Base-by-base conservation (phyloP, 371 early-diverging fungal genomes). In the Mortierella sp. region DNA sequence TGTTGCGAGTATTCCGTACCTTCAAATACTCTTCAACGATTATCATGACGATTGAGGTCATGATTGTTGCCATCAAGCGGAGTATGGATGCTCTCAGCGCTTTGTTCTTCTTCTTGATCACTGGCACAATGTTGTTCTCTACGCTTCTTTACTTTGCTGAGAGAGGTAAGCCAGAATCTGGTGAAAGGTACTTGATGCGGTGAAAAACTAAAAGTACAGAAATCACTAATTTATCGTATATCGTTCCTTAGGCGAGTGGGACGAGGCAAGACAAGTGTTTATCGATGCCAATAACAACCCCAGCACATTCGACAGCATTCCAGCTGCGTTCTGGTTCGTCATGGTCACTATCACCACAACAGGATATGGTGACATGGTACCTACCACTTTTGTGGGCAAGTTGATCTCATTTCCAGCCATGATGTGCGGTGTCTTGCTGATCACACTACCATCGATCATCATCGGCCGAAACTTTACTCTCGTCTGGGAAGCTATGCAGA, bases 341-440 rank as follows among this genome's bases (percentile, higher is more conserved):
- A 86, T 93, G 62, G 95, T 93, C 32, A 95, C 95, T 11, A 89
- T 96, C 69, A 95, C 96, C 5, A 96, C 96, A 5, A 95, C 95
- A 26, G 96, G 96, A 39, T 95, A 93, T 78, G 96, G 93, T 64
- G 95, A 94, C 72, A 94, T 94, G 93, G 93, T 94, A 3, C 96
- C 96, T 5, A 88, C 92, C 0, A 96, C 96, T 0, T 91, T 94
- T 78, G 85, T 95, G 61, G 96, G 96, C 61, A 95, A 95, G 74
- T 72, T 95, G 39, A 90, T 96, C 30, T 92, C 95, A 3, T 94
- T 95, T 70, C 94, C 95, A 4, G 93, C 93, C 26, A 95, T 96
- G 94, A 89, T 95, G 87, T 92, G 92, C 60, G 95, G 95, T 62
- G 92, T 96, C 22, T 66, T 96, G 86, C 77, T 95, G 59, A 96